Evolutionary conservation across 2,329 filamentous ascomycete species (phyloP).

Genomic region (Parastagonospora nodorum): DNA sequence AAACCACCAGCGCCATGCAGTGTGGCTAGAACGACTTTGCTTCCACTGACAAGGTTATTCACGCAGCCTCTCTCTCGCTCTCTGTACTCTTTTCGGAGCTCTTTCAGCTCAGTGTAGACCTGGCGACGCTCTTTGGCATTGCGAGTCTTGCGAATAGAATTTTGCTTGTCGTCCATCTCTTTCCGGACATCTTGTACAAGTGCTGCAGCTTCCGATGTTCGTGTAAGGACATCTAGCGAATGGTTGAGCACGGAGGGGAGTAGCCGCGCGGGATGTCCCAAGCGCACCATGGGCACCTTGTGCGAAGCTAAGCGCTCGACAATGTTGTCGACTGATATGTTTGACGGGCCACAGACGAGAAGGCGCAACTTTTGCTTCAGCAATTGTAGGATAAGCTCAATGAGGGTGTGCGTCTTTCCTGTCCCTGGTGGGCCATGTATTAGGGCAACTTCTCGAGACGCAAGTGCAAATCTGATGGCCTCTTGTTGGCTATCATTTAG

Average conservation of each 20-base stretch:
- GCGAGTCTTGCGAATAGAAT: conserved; percentile 83
- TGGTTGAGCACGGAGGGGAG: conserved; percentile 86
- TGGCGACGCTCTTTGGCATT: conserved; percentile 77
- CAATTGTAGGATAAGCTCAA: conserved; percentile 93
- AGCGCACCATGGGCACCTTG: conserved; percentile 82
- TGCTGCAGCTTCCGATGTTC: conserved; percentile 84
- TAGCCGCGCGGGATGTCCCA: conserved; percentile 90
- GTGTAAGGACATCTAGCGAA: conserved; percentile 87
- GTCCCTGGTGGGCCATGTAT: conserved; percentile 97
- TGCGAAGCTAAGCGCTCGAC: conserved; percentile 87
- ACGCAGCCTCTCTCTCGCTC: conserved; percentile 84
- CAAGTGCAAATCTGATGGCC: conserved; percentile 78
- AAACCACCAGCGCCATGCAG: conserved; percentile 89
- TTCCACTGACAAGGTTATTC: conserved; percentile 71
- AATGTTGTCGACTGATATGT: conserved; percentile 98
- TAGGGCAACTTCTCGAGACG: conserved; percentile 78
- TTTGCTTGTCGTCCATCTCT: conserved; percentile 92
- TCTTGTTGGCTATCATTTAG: conserved; percentile 68
- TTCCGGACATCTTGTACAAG: conserved; percentile 89
- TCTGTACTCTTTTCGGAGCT: conserved; percentile 85
- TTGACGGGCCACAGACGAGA: conserved; percentile 94
- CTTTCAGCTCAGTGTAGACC: conserved; percentile 84
- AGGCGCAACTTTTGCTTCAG: conserved; percentile 74
- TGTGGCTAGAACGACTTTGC: conserved; percentile 89
- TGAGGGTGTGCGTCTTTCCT: conserved; percentile 94